Evolutionary conservation across 2,329 filamentous ascomycete genomes (phyloP), one percentile per base, ranked within the genome.

Genomic region (Seiridium cupressi): DNA sequence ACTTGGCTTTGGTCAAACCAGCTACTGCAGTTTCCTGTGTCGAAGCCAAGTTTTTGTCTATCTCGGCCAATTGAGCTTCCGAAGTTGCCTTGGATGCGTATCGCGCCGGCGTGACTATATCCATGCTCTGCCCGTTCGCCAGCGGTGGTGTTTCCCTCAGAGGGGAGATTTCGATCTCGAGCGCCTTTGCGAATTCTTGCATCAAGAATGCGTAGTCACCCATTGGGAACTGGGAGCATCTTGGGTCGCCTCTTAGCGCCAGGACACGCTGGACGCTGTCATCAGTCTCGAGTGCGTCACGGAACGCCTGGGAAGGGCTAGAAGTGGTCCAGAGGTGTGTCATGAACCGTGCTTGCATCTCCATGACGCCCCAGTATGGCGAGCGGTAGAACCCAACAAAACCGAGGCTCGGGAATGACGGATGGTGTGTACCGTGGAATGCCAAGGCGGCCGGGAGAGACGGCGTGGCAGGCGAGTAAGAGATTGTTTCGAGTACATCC

Each of bases 331-430:
- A 93, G 9, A 85, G 71, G 10, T 81, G 73, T 0, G 87, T 81
- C 5, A 93, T 76, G 62, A 90, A 82, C 1, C 89, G 84, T 3
- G 91, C 88, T 74, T 96, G 92, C 89, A 93, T 91, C 72, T 95
- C 91, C 82, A 94, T 92, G 0, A 93, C 87, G 1, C 89, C 89
- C 92, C 92, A 96, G 71, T 92, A 95, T 0, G 91, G 91, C 0
- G 90, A 90, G 62, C 92, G 84, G 69, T 96, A 96, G 73, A 93
- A 92, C 0, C 92, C 92, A 1, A 95, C 88, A 67, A 95, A 93
- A 0, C 90, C 91, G 0, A 95, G 75, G 5, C 83, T 84, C 0
- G 88, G 83, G 0, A 93, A 73, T 0, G 79, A 75, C 0, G 83
- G 81, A 60, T 88, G 84, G 59, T 88, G 78, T 0, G 87, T 88